These are phyloP conservation scores for Phascolomyces articulosus DNA, from an alignment of 371 early-diverging fungal genomes.

Conservation along the genomic window DNA sequence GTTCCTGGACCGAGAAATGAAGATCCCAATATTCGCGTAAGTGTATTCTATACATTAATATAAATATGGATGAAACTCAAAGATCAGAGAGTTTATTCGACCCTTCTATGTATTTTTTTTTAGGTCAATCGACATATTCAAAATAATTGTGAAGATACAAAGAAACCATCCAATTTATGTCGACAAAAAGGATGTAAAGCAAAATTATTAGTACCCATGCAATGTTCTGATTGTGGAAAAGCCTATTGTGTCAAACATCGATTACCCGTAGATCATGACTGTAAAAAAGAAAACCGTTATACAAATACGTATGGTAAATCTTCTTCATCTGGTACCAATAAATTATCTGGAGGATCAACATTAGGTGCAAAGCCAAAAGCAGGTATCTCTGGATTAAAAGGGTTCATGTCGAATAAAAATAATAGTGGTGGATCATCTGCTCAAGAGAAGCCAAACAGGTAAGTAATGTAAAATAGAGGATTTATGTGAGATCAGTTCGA, in stretches of 20 bases:
- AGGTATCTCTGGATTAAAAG: neutral
- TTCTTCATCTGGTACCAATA: too few relatives aligned
- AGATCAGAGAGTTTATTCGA: neutral
- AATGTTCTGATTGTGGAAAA: conserved; percentile 59
- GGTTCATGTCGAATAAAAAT: neutral
- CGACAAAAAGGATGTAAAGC: conserved; percentile 56
- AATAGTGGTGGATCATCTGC: neutral
- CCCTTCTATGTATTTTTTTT: neutral
- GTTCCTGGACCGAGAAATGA: conserved; percentile 67
- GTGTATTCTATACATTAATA: neutral
- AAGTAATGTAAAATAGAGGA: too few relatives aligned
- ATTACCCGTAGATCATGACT: conserved; percentile 62
- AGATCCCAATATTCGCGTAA: conserved; percentile 60
- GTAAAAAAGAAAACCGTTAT: conserved; percentile 17
- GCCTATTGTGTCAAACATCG: conserved; percentile 70
- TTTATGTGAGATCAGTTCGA: too few relatives aligned
- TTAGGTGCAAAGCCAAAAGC: neutral
- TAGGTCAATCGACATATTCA: conserved; percentile 63
- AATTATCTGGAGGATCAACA: neutral
- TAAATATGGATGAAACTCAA: neutral
- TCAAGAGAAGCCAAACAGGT: neutral
- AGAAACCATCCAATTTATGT: conserved; percentile 60
- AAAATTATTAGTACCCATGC: conserved; percentile 58
- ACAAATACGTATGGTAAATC: neutral
- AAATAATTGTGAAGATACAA: conserved; percentile 56